Evolutionary conservation across 345 rosid species (phyloP), one percentile per base, ranked within the genome.

Genomic region (Mercurialis annua): DNA sequence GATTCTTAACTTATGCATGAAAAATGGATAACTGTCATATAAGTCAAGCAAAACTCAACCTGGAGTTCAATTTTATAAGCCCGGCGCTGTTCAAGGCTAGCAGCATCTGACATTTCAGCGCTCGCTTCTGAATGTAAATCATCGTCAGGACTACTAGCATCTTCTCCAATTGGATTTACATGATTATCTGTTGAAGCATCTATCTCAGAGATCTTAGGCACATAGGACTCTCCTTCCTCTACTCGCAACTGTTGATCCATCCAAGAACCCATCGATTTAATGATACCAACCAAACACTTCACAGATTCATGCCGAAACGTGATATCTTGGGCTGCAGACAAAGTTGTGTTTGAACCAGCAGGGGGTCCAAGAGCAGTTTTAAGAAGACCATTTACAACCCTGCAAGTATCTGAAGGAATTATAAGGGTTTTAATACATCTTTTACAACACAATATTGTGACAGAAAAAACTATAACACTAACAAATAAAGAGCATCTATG

Each of bases 281-380:
- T 80, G 67, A 90, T 89, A 81, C 83, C 67, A 78, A 84, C 98
- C 81, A 93, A 83, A 84, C 97, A 90, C 85, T 84, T 90, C 60
- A 93, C 97, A 64, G 98, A 93, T 84, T 93, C 98, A 70, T 90
- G 89, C 69, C 94, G 77, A 73, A 93, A 90, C 48, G 97, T 80
- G 57, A 90, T 75, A 73, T 90, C 97, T 83, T 93, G 97, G 77
- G 84, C 88, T 0, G 86, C 58, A 55, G 98, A 84, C 74, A 93
- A 73, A 71, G 92, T 87, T 51, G 98, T 90, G 40, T 88, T 80
- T 62, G 90, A 88, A 79, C 98, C 97, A 80, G 94, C 76, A 38
- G 98, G 87, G 5, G 97, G 97, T 75, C 98, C 97, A 43, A 90
- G 80, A 72, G 97, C 96, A 65, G 97, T 90, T 86, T 93, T 93